phyloP scores from a whole-genome alignment of 2,329 filamentous ascomycete genomes.

The Nannizziopsis arthrosporioides region DNA sequence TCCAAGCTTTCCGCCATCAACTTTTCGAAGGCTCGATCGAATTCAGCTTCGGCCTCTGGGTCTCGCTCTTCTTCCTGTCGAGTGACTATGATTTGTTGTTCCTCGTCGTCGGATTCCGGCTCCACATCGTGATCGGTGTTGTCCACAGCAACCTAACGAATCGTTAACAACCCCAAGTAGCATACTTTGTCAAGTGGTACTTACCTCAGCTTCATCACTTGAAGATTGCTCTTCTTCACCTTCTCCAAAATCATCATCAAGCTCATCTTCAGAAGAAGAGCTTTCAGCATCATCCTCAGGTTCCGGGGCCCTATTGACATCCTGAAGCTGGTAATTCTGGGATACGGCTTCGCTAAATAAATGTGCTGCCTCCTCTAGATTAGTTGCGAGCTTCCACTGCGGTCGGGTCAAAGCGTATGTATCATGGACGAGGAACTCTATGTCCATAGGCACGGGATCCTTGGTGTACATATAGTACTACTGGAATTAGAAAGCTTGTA shows the following conservation, averaged over 20 bases:
- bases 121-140: slow-evolving; percentile 37
- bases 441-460: slow-evolving; percentile 82
- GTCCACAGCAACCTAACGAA: slow-evolving; percentile 23
- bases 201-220: slow-evolving; percentile 39
- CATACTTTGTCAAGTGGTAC: slow-evolving; percentile 3
- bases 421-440: slow-evolving; percentile 93
- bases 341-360: slow-evolving; percentile 79
- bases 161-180: slow-evolving; percentile 12
- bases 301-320: slow-evolving; percentile 57
- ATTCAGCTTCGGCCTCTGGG: slow-evolving; percentile 89
- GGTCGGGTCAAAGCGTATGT: slow-evolving; percentile 74
- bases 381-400: slow-evolving; percentile 79
- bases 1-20: slow-evolving; percentile 97
- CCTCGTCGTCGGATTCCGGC: slow-evolving; percentile 55
- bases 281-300: slow-evolving; percentile 60
- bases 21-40: slow-evolving; percentile 94
- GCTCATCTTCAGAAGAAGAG: slow-evolving; percentile 64
- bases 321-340: slow-evolving; percentile 74
- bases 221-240: slow-evolving; percentile 44
- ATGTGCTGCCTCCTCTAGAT: slow-evolving; percentile 68
- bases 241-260: slow-evolving; percentile 49
- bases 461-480: slow-evolving; percentile 91
- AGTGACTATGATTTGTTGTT: slow-evolving; percentile 85
- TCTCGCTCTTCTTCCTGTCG: slow-evolving; percentile 82
- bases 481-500: slow-evolving; percentile 13